These are phyloP conservation scores for Talaromyces pinophilus DNA, from an alignment of 2,329 filamentous ascomycete genomes.

Conservation along the genomic window DNA sequence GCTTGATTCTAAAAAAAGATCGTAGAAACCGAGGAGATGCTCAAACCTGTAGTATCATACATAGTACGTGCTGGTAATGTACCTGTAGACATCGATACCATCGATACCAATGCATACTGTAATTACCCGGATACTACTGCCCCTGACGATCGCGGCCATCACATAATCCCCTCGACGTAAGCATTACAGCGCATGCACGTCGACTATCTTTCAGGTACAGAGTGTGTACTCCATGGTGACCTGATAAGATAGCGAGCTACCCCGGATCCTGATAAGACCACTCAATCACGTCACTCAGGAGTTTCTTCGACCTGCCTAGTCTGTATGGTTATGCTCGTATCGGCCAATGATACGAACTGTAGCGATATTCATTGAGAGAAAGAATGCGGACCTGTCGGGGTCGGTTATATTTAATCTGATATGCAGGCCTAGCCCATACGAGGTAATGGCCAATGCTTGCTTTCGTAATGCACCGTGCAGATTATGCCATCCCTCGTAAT, in stretches of 20 bases:
- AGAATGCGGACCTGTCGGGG: background rate
- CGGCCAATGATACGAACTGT: background rate
- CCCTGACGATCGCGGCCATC: conserved; percentile 5
- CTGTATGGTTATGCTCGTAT: background rate
- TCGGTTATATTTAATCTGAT: background rate
- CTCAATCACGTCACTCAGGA: background rate
- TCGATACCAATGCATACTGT: background rate
- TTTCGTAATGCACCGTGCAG: background rate
- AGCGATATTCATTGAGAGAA: background rate
- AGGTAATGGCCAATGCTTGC: conserved; percentile 8
- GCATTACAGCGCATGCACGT: background rate
- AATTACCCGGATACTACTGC: background rate
- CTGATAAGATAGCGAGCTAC: conserved; percentile 8
- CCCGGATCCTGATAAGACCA: conserved; percentile 15
- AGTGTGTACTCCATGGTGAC: background rate
- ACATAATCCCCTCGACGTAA: background rate
- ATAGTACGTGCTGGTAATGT: background rate
- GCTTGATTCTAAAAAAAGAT: background rate
- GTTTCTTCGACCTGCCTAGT: background rate
- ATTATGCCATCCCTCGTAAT: conserved; percentile 30
- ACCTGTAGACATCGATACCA: background rate
- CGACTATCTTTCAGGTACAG: conserved; percentile 5
- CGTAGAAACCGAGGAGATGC: background rate
- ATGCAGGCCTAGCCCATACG: conserved; percentile 5
- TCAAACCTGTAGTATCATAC: background rate